Evolutionary conservation across 768 basidiomycete genomes (phyloP).

Genomic region (Astraeus odoratus): DNA sequence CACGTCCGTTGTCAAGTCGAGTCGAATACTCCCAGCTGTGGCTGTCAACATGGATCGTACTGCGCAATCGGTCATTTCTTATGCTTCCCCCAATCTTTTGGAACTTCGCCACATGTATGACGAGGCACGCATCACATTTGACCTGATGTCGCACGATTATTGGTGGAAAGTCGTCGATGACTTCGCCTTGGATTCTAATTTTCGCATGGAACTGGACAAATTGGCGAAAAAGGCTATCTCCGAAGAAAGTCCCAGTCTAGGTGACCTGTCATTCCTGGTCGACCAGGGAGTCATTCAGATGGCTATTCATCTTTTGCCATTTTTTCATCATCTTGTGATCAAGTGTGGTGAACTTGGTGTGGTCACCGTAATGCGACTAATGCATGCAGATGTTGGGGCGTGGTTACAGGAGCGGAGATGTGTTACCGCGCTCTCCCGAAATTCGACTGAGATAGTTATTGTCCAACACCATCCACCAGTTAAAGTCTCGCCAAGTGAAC

Average conservation of each 20-base stretch:
- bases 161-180: conserved; percentile 67
- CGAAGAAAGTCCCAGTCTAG: conserved; percentile 33
- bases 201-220: conserved; percentile 57
- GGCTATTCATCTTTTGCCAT: conserved; percentile 76
- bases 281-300: conserved; percentile 70
- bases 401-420: conserved; percentile 51
- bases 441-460: conserved; percentile 44
- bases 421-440: conserved; percentile 44
- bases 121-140: conserved; percentile 38
- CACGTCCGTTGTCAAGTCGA: conserved; percentile 81
- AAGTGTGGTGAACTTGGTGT: conserved; percentile 77
- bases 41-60: conserved; percentile 29
- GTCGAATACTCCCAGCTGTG: conserved; percentile 60
- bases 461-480: conserved; percentile 70
- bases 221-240: conserved; percentile 43
- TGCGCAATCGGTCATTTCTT: conserved; percentile 47
- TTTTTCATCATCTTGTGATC: conserved; percentile 77
- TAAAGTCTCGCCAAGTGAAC: conserved; percentile 26
- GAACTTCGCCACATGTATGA: conserved; percentile 65
- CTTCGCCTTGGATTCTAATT: conserved; percentile 60
- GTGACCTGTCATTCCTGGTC: conserved; percentile 55
- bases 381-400: conserved; percentile 30
- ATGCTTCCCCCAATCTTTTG: conserved; percentile 77
- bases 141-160: conserved; percentile 42
- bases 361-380: conserved; percentile 52